Base-by-base conservation (phyloP, 768 basidiomycete species). In the Aureoboletus auriporus region DNA sequence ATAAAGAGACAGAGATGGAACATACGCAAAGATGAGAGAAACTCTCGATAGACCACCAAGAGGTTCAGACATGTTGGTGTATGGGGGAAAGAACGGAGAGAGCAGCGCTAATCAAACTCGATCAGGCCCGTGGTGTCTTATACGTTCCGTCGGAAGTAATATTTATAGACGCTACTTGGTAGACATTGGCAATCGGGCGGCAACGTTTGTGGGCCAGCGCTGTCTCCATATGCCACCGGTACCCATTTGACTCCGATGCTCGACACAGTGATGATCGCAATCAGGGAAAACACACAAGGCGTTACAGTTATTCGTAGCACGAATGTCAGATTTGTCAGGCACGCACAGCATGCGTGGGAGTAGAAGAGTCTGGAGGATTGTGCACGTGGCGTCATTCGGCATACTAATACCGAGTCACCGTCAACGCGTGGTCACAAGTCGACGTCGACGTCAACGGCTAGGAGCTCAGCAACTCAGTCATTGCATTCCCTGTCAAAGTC, bases 1-100 rank as follows among this genome's bases (percentile, higher is more conserved):
- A 17, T 4, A 20, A 9, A 38, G 34, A 38, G 13, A 38, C 27
- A 9, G 14, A 36, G 11, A 39, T 33, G 7, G 75, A 28, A 52
- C 84, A 42, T 55, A 89, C 89, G 89, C 89, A 62, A 92, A 92
- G 61, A 92, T 88, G 63, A 92, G 81, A 44, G 87, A 88, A 52
- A 92, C 82, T 53, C 81, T 77, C 55, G 67, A 69, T 12, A 79
- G 62, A 17, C 59, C 57, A 14, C 46, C 38, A 14, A 8, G 26
- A 17, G 45, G 20, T 39, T 57, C 49, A n/a, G 60, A 17, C 61
- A 64, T 61, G 39, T 14, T 56, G 48, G 37, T 20, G 28, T 46
- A 33, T 16, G 46, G 34, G 34, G 47, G 20, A 31, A 34, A 51
- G 35, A 27, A 42, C 20, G 28, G 6, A 16, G 33, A 26, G 26